phyloP scores from a whole-genome alignment of 768 basidiomycete genomes.

The Polyporus arcularius region DNA sequence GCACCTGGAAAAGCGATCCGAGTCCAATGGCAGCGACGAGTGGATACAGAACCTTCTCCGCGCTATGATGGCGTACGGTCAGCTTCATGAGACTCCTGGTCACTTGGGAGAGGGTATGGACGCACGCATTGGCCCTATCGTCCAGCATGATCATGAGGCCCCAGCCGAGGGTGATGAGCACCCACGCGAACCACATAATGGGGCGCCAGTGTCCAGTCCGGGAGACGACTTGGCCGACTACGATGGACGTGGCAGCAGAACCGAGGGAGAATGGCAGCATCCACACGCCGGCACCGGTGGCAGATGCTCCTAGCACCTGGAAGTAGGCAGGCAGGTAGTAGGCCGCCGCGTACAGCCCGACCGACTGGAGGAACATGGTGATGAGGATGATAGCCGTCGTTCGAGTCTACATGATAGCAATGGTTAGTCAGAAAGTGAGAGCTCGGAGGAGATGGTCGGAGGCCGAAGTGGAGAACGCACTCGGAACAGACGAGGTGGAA shows the following conservation, averaged over 20 bases:
- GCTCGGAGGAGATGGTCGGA: too few species aligned
- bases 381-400: conserved; percentile 56
- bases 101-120: neutral
- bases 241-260: conserved; percentile 49
- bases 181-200: conserved; percentile 62
- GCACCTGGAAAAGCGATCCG: conserved; percentile 61
- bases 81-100: too few species aligned
- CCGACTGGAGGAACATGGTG: conserved; percentile 59
- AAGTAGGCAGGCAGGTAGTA: conserved; percentile 77
- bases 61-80: too few species aligned
- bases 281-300: conserved; percentile 66
- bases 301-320: conserved; percentile 74
- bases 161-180: conserved; percentile 58
- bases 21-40: conserved; percentile 65
- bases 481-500: too few species aligned
- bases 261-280: conserved; percentile 77
- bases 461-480: too few species aligned
- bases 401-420: too few species aligned
- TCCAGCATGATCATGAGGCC: conserved; percentile 74
- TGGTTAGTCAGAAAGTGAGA: too few species aligned
- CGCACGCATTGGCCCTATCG: conserved; percentile 51
- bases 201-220: conserved; percentile 56
- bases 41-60: conserved; percentile 44
- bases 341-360: conserved; percentile 60
- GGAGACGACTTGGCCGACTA: conserved; percentile 58